A percentile compares a stretch with the other conserved stretches of the same genome.
Conservation (phyloP, 75 land plant species). For the Adiantum capillusveneris region DNA sequence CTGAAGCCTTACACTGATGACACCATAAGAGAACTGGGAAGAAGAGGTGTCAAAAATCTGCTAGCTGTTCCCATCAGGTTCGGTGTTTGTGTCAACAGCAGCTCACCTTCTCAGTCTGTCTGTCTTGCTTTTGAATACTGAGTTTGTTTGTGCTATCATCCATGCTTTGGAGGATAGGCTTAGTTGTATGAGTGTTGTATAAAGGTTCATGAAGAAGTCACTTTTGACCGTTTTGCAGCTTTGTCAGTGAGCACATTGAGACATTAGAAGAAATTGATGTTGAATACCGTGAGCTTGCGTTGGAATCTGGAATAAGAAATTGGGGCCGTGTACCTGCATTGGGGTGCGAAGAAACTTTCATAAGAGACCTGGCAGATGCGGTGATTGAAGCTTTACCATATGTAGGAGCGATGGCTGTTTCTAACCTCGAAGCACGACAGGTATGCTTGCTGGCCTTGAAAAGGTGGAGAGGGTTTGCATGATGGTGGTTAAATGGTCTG, state of each 20-base stretch:
- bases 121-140: too few relatives aligned
- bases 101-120: too few relatives aligned
- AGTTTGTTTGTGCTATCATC: too few relatives aligned
- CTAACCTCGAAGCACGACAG: slow-evolving; percentile 97
- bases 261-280: slow-evolving; percentile 98
- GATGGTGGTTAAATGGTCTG: background rate
- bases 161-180: too few relatives aligned
- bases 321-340: slow-evolving; percentile 99
- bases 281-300: slow-evolving; percentile 93
- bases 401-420: slow-evolving; percentile 99
- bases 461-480: background rate
- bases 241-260: slow-evolving; percentile 99
- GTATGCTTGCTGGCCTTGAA: slow-evolving; percentile 18
- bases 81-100: too few relatives aligned
- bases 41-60: slow-evolving; percentile 77
- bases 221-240: slow-evolving; percentile 79
- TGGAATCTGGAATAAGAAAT: slow-evolving; percentile 84
- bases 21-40: slow-evolving; percentile 81
- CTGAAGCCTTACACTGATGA: slow-evolving; percentile 98
- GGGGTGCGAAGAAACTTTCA: slow-evolving; percentile 88
- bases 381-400: slow-evolving; percentile 97
- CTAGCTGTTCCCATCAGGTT: slow-evolving; percentile 98
- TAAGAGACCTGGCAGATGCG: slow-evolving; percentile 97
- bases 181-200: too few relatives aligned
- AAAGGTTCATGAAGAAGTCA: too few relatives aligned